Evolutionary conservation across 2,329 filamentous ascomycete species (phyloP).

Genomic region (Fusarium nisikadoi): DNA sequence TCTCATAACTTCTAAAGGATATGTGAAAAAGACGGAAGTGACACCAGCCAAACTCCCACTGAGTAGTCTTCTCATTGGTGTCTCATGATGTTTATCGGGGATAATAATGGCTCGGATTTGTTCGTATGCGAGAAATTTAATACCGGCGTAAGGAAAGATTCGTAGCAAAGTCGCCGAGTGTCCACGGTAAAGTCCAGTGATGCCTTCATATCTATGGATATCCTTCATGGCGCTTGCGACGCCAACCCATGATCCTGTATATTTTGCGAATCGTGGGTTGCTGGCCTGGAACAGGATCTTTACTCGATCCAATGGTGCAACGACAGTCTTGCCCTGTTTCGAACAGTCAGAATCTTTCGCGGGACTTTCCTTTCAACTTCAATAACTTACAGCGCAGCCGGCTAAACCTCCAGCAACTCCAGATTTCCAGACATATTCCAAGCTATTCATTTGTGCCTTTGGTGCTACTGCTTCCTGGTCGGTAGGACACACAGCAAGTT

Average conservation of each 20-base stretch:
- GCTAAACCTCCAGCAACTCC: slow-evolving; percentile 89
- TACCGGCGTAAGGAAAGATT: slow-evolving; percentile 96
- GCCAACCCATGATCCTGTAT: slow-evolving; percentile 88
- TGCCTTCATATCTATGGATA: slow-evolving; percentile 81
- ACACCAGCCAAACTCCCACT: slow-evolving; percentile 83
- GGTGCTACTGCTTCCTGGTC: slow-evolving; percentile 59
- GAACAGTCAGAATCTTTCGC: slow-evolving; percentile 14
- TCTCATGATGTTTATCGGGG: slow-evolving; percentile 77
- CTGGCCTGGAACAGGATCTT: slow-evolving; percentile 98
- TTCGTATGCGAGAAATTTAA: slow-evolving; percentile 98
- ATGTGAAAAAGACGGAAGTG: slow-evolving; percentile 94
- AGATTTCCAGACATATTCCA: slow-evolving; percentile 86
- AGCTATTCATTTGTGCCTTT: slow-evolving; percentile 68
- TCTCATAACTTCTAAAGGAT: slow-evolving; percentile 91
- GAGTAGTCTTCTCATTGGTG: slow-evolving; percentile 77
- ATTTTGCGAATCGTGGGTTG: slow-evolving; percentile 93
- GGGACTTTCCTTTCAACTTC: not conserved
- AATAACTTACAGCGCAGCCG: slow-evolving; percentile 81
- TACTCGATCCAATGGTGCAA: slow-evolving; percentile 94
- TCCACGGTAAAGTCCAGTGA: slow-evolving; percentile 84
- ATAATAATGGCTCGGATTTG: slow-evolving; percentile 89
- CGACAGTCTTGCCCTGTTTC: slow-evolving; percentile 87
- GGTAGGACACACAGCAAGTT: slow-evolving; percentile 59
- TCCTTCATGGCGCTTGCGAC: slow-evolving; percentile 83
- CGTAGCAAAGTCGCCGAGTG: slow-evolving; percentile 93